phyloP scores from a whole-genome alignment of 495 filamentous ascomycete species.

The Podospora fimiseda region DNA sequence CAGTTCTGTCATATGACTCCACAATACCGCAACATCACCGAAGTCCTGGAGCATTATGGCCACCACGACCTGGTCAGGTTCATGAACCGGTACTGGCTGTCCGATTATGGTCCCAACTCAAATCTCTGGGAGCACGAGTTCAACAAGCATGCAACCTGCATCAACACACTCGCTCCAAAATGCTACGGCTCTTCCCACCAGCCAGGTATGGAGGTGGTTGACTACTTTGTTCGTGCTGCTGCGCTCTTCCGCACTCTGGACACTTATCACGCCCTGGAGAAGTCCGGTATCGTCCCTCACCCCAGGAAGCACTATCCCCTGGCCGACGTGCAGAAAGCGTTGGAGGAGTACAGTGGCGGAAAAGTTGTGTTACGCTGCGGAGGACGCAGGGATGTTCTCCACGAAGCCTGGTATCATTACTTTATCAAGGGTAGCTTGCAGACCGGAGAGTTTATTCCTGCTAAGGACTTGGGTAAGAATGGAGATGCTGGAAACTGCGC shows the following conservation, averaged over 20 bases:
- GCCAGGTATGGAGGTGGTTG: conserved; percentile 51
- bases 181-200: conserved; percentile 64
- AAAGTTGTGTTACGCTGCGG: conserved; percentile 64
- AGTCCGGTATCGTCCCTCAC: conserved; percentile 59
- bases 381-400: conserved; percentile 41
- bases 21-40: conserved; percentile 63
- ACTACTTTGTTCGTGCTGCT: conserved; percentile 56
- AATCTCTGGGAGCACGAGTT: conserved; percentile 81
- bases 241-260: conserved; percentile 54
- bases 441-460: conserved; percentile 65
- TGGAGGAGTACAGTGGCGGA: conserved; percentile 58
- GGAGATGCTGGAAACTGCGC: conserved; percentile 34
- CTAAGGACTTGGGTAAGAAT: conserved; percentile 27
- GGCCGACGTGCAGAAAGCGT: conserved; percentile 54
- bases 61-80: conserved; percentile 57
- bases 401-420: conserved; percentile 83
- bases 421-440: conserved; percentile 72
- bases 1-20: conserved; percentile 64
- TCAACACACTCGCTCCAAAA: conserved; percentile 60
- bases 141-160: conserved; percentile 76
- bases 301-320: conserved; percentile 56
- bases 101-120: conserved; percentile 51
- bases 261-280: conserved; percentile 51
- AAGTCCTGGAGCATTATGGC: conserved; percentile 56
- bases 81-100: conserved; percentile 75